Evolutionary conservation across 2,329 filamentous ascomycete genomes (phyloP).

Genomic region (Rhynchosporium agropyri): DNA sequence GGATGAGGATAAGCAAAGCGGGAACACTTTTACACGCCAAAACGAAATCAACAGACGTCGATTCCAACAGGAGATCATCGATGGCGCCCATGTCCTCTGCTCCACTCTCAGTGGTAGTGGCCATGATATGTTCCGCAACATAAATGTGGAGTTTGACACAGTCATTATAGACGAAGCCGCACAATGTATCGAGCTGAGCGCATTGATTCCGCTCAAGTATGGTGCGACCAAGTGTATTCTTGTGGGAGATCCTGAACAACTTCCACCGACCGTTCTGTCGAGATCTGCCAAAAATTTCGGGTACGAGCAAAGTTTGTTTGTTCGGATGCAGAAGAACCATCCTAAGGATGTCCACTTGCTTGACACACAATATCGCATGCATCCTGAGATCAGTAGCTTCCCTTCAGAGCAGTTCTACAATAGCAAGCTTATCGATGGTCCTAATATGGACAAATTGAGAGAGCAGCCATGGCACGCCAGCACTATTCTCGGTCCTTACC

Average conservation of each 20-base stretch:
- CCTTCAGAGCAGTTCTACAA: conserved; percentile 94
- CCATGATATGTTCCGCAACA: conserved; percentile 93
- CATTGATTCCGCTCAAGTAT: conserved; percentile 95
- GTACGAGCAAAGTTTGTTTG: conserved; percentile 97
- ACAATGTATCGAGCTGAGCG: conserved; percentile 96
- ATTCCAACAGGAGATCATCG: conserved; percentile 88
- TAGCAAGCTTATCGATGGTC: conserved; percentile 80
- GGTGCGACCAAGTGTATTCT: conserved; percentile 96
- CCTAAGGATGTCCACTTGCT: conserved; percentile 87
- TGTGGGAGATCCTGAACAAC: conserved; percentile 95
- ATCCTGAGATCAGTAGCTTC: conserved; percentile 91
- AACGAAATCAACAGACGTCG: conserved; percentile 82
- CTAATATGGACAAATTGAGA: conserved; percentile 77
- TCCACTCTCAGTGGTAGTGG: conserved; percentile 93
- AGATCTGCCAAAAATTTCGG: conserved; percentile 89
- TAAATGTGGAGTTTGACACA: conserved; percentile 96
- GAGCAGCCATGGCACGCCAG: conserved; percentile 83
- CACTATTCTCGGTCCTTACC: conserved; percentile 82
- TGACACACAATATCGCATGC: conserved; percentile 99
- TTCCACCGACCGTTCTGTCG: conserved; percentile 93
- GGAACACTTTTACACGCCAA: conserved; percentile 79
- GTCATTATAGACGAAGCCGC: conserved; percentile 98
- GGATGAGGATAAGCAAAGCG: conserved; percentile 83
- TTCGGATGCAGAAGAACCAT: conserved; percentile 94
- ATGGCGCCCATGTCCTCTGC: conserved; percentile 89